These are phyloP conservation scores for Penicillium canariense DNA, from an alignment of 495 filamentous ascomycete genomes.

Conservation along the genomic window DNA sequence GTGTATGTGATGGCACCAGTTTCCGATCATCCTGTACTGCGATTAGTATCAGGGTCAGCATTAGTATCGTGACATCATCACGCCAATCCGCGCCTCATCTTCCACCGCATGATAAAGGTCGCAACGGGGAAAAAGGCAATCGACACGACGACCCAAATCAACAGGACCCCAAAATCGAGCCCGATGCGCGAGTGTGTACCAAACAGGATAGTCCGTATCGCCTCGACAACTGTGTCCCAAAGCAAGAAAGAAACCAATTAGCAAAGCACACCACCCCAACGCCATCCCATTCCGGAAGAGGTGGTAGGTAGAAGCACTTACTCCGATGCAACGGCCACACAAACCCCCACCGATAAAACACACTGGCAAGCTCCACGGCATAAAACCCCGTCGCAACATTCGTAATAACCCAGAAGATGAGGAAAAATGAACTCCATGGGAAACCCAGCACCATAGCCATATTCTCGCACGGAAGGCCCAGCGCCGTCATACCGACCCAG, in stretches of 20 bases:
- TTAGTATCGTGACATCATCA: not conserved
- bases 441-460: slow-evolving; percentile 66
- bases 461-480: slow-evolving; percentile 71
- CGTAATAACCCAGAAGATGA: slow-evolving; percentile 76
- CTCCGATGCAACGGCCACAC: slow-evolving; percentile 69
- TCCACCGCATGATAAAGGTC: slow-evolving; percentile 58
- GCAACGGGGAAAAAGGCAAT: slow-evolving; percentile 60
- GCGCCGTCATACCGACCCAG: slow-evolving; percentile 64
- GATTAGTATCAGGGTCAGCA: not conserved
- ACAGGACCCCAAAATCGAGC: slow-evolving; percentile 62
- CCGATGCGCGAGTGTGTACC: slow-evolving; percentile 61
- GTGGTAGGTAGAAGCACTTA: too few relatives aligned
- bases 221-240: slow-evolving; percentile 55
- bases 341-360: slow-evolving; percentile 67
- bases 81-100: slow-evolving; percentile 39
- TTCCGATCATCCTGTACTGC: too few relatives aligned
- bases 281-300: too few relatives aligned
- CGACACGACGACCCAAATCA: slow-evolving; percentile 59
- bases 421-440: slow-evolving; percentile 66
- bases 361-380: slow-evolving; percentile 54
- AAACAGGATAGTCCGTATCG: slow-evolving; percentile 61
- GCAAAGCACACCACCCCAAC: not conserved
- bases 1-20: too few relatives aligned
- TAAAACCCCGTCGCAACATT: slow-evolving; percentile 69
- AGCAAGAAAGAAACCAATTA: slow-evolving; percentile 12